A percentile compares a stretch with the other conserved stretches of the same genome.
phyloP scores from a whole-genome alignment of 1,284 basidiomycete genomes.

The Xerocomus cyaneibrunnescens region DNA sequence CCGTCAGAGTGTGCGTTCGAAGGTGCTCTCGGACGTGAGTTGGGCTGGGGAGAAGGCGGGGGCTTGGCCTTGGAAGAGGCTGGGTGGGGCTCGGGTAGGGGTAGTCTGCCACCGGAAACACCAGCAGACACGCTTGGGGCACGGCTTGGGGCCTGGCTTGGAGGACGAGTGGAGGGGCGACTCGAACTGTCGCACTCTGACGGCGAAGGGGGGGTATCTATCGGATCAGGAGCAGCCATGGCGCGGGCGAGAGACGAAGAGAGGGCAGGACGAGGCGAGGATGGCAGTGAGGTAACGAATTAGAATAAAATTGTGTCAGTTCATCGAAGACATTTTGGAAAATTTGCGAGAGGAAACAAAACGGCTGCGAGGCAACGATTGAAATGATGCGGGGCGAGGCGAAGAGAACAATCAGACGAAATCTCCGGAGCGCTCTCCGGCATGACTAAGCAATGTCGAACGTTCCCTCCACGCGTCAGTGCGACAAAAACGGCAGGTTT shows the following conservation, averaged over 20 bases:
- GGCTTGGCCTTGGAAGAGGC: conserved; percentile 31
- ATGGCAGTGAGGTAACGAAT: neutral
- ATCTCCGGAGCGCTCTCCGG: conserved; percentile 9
- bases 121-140: conserved; percentile 53
- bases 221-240: conserved; percentile 46
- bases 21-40: conserved; percentile 38
- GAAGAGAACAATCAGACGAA: conserved; percentile 9
- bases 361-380: neutral
- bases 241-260: conserved; percentile 4
- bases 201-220: conserved; percentile 53
- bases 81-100: conserved; percentile 15
- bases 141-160: conserved; percentile 56
- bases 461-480: neutral
- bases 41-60: conserved; percentile 30
- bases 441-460: conserved; percentile 24
- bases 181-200: conserved; percentile 63
- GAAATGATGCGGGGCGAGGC: conserved; percentile 11
- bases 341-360: neutral
- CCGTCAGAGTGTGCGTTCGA: conserved; percentile 57
- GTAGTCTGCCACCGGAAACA: conserved; percentile 46
- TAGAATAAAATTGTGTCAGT: conserved; percentile 9
- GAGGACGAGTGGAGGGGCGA: conserved; percentile 59
- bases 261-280: neutral
- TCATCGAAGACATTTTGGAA: conserved; percentile 9
- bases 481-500: conserved; percentile 2